Conservation (phyloP, 495 filamentous ascomycete genomes). For the Penicillium macrosclerotiorum region DNA sequence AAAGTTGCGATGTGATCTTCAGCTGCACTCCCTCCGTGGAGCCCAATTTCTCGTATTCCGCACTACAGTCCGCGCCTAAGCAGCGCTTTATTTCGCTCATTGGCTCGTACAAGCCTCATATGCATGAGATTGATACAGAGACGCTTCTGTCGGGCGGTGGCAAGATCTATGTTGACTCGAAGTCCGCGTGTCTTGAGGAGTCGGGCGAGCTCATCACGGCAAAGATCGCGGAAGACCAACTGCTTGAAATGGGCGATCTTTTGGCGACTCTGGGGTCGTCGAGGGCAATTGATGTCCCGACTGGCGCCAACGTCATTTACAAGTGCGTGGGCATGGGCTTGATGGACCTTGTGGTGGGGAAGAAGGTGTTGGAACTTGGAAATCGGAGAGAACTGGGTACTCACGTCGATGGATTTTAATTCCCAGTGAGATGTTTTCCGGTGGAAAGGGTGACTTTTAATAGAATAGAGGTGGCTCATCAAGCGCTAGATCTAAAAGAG, state of each 20-base stretch:
- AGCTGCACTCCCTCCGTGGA: slow-evolving; percentile 64
- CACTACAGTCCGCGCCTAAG: slow-evolving; percentile 49
- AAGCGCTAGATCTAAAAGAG: neutral
- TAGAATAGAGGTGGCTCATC: neutral
- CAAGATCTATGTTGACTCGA: slow-evolving; percentile 77
- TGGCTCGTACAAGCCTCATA: slow-evolving; percentile 79
- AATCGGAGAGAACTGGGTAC: slow-evolving; percentile 66
- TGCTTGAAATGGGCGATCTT: slow-evolving; percentile 84
- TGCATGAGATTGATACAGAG: slow-evolving; percentile 80
- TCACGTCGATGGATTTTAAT: slow-evolving; percentile 64
- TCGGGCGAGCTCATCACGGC: slow-evolving; percentile 86
- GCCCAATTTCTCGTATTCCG: slow-evolving; percentile 60
- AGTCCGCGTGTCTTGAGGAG: slow-evolving; percentile 76
- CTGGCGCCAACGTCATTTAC: slow-evolving; percentile 64
- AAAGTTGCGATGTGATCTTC: slow-evolving; percentile 68
- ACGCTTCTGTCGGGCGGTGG: slow-evolving; percentile 73
- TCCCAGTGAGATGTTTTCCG: no score
- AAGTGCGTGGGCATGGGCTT: slow-evolving; percentile 50
- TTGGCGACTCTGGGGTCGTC: slow-evolving; percentile 50
- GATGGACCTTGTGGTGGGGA: slow-evolving; percentile 55
- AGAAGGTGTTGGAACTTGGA: slow-evolving; percentile 71
- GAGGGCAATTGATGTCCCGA: slow-evolving; percentile 19
- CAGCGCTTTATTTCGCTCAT: slow-evolving; percentile 75
- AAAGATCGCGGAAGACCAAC: slow-evolving; percentile 59
- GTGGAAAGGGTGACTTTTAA: neutral